These are phyloP conservation scores for Cyclotella sp. DNA, from an alignment of 108 stramenopile species.

Conservation along the genomic window DNA sequence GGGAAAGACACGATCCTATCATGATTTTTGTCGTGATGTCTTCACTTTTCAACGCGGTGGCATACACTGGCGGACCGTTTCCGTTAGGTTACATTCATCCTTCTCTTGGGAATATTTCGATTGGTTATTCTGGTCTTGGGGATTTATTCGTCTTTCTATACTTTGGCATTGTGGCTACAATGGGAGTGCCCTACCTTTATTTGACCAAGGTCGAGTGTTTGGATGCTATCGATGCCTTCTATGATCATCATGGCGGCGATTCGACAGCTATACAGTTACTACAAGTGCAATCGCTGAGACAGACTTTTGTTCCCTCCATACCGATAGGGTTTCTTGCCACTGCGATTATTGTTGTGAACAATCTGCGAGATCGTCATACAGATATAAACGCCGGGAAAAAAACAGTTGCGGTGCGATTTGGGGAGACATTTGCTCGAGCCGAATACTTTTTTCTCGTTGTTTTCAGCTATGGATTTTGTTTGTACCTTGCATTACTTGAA, in stretches of 20 bases:
- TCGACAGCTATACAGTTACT: background rate
- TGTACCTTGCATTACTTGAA: slow-evolving; percentile 18
- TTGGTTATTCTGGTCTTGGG: slow-evolving; percentile 88
- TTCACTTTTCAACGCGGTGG: slow-evolving; percentile 85
- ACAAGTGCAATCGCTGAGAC: slow-evolving; percentile 21
- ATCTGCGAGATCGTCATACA: slow-evolving; percentile 87
- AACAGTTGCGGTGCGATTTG: slow-evolving; percentile 87
- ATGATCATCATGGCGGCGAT: slow-evolving; percentile 5
- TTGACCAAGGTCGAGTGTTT: slow-evolving; percentile 24
- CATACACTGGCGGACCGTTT: slow-evolving; percentile 88
- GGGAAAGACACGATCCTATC: slow-evolving; percentile 19
- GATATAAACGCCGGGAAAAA: slow-evolving; percentile 76
- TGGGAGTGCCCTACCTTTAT: slow-evolving; percentile 74
- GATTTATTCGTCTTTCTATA: slow-evolving; percentile 91
- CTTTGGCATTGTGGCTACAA: slow-evolving; percentile 87
- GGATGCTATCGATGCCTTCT: background rate
- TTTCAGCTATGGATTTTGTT: slow-evolving; percentile 54
- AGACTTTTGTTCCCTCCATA: slow-evolving; percentile 48
- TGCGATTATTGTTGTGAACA: slow-evolving; percentile 91
- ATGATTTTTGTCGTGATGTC: slow-evolving; percentile 59
- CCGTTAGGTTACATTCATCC: slow-evolving; percentile 82
- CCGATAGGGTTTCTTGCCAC: slow-evolving; percentile 77
- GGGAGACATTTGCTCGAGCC: slow-evolving; percentile 64
- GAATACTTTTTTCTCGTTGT: slow-evolving; percentile 64
- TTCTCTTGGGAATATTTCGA: slow-evolving; percentile 74